phyloP scores from a whole-genome alignment of 2,329 filamentous ascomycete genomes.

The Aspergillus sp. region DNA sequence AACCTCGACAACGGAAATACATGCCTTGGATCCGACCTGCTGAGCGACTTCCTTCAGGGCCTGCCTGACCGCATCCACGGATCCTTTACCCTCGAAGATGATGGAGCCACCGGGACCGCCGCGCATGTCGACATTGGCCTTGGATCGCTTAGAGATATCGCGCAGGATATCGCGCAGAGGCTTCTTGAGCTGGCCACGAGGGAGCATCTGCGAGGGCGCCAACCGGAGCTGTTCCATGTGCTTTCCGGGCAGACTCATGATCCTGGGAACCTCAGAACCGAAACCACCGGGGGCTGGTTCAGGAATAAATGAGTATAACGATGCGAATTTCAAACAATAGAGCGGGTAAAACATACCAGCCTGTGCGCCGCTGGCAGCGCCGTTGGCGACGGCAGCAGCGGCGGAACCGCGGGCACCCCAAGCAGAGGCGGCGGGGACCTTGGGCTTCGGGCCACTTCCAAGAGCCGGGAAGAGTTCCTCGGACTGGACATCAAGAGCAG shows the following conservation, averaged over 20 bases:
- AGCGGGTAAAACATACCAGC: conserved; percentile 47
- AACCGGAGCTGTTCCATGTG: conserved; percentile 76
- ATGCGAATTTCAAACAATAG: background rate
- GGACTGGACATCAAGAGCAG: conserved; percentile 75
- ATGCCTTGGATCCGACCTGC: conserved; percentile 82
- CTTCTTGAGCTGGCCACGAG: conserved; percentile 76
- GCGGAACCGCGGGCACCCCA: conserved; percentile 70
- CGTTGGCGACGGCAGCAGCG: conserved; percentile 47
- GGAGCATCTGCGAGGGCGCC: conserved; percentile 73
- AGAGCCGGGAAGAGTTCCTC: conserved; percentile 94
- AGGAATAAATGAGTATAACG: conserved; percentile 24
- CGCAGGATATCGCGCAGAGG: conserved; percentile 82
- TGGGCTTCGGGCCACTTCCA: conserved; percentile 68
- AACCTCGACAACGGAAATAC: conserved; percentile 25
- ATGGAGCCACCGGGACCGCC: conserved; percentile 71
- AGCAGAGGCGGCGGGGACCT: conserved; percentile 64
- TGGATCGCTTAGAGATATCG: conserved; percentile 89
- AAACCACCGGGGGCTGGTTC: conserved; percentile 30
- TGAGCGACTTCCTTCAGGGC: conserved; percentile 86
- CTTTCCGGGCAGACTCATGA: conserved; percentile 78
- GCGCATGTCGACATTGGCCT: conserved; percentile 78
- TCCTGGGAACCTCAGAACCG: conserved; percentile 49
- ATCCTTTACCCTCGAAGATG: conserved; percentile 82
- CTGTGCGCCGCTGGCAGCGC: conserved; percentile 57
- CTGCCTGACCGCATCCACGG: conserved; percentile 79